These are phyloP conservation scores for Exophiala mesophila DNA, from an alignment of 2,329 filamentous ascomycete genomes.

Conservation along the genomic window DNA sequence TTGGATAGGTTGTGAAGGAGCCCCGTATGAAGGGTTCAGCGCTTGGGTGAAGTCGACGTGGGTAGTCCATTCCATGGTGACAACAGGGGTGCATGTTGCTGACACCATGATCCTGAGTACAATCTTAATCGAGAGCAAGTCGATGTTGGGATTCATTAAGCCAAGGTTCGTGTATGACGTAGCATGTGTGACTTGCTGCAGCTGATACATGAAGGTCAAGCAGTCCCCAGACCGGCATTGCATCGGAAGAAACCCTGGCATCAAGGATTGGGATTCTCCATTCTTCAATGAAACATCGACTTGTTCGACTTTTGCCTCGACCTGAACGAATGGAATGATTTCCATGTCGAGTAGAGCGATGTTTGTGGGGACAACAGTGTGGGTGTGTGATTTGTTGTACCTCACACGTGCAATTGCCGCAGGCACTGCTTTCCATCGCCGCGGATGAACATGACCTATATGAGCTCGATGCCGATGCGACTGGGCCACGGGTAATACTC, in stretches of 20 bases:
- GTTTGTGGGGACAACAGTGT: slow-evolving; percentile 41
- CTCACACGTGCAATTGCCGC: slow-evolving; percentile 53
- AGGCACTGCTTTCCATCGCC: slow-evolving; percentile 51
- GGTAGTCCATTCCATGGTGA: slow-evolving; percentile 46
- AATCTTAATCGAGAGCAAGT: slow-evolving; percentile 44
- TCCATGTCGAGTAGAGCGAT: slow-evolving; percentile 54
- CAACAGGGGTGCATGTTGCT: slow-evolving; percentile 39
- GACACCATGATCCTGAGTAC: slow-evolving; percentile 38
- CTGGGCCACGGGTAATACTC: slow-evolving; percentile 50
- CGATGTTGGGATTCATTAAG: slow-evolving; percentile 30
- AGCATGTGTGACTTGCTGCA: slow-evolving; percentile 36
- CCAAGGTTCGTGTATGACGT: slow-evolving; percentile 18
- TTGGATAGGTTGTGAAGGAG: slow-evolving; percentile 42
- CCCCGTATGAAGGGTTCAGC: slow-evolving; percentile 44
- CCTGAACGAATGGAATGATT: slow-evolving; percentile 48
- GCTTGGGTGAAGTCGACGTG: slow-evolving; percentile 46
- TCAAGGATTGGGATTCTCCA: slow-evolving; percentile 43
- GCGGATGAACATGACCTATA: slow-evolving; percentile 50
- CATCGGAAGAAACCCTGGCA: slow-evolving; percentile 35
- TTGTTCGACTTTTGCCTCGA: slow-evolving; percentile 46
- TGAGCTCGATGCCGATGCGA: slow-evolving; percentile 48
- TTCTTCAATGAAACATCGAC: slow-evolving; percentile 44
- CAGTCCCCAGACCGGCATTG: slow-evolving; percentile 51
- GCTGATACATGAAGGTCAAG: slow-evolving; percentile 53
- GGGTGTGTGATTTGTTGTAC: slow-evolving; percentile 47